Evolutionary conservation across 2,329 filamentous ascomycete genomes (phyloP).

Genomic region (Ophiostoma piceae): DNA sequence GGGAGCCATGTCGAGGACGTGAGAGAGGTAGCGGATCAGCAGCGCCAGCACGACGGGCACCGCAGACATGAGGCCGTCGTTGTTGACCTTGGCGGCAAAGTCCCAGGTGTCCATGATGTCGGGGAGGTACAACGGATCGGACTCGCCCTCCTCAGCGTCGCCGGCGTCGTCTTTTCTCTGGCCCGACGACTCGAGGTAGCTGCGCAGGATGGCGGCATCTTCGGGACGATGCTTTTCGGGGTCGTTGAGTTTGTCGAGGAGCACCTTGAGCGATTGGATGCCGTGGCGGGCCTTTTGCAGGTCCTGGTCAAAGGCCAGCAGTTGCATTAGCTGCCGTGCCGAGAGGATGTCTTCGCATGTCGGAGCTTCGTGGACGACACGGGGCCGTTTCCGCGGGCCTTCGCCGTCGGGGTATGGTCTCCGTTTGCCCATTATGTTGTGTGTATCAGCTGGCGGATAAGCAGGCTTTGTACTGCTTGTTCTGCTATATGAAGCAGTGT

Average conservation of each 20-base stretch:
- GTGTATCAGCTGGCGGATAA: neutral
- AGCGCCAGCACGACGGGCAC: conserved; percentile 76
- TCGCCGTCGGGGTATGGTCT: conserved; percentile 38
- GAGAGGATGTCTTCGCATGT: conserved; percentile 58
- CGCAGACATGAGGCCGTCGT: conserved; percentile 74
- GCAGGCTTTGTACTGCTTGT: neutral
- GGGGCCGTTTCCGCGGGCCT: conserved; percentile 49
- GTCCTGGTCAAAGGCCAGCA: conserved; percentile 68
- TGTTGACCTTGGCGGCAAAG: conserved; percentile 71
- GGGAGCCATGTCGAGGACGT: conserved; percentile 65
- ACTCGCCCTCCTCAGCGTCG: conserved; percentile 45
- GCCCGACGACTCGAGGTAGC: conserved; percentile 55
- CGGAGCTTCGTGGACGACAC: conserved; percentile 52
- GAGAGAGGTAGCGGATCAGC: conserved; percentile 71
- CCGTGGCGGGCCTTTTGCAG: conserved; percentile 61
- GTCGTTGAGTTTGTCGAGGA: conserved; percentile 61
- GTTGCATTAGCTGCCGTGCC: conserved; percentile 60
- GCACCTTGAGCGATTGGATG: conserved; percentile 64
- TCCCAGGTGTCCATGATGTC: conserved; percentile 87
- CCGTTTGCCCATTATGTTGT: conserved; percentile 43
- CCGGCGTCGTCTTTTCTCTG: conserved; percentile 38
- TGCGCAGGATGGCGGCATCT: conserved; percentile 57
- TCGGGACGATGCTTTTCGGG: conserved; percentile 43
- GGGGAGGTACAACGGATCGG: conserved; percentile 60
- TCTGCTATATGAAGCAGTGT: neutral